A percentile compares a stretch with the other conserved stretches of the same genome.
These are phyloP conservation scores for Ampelomyces quisqualis DNA, from an alignment of 2,329 filamentous ascomycete species.

Conservation along the genomic window DNA sequence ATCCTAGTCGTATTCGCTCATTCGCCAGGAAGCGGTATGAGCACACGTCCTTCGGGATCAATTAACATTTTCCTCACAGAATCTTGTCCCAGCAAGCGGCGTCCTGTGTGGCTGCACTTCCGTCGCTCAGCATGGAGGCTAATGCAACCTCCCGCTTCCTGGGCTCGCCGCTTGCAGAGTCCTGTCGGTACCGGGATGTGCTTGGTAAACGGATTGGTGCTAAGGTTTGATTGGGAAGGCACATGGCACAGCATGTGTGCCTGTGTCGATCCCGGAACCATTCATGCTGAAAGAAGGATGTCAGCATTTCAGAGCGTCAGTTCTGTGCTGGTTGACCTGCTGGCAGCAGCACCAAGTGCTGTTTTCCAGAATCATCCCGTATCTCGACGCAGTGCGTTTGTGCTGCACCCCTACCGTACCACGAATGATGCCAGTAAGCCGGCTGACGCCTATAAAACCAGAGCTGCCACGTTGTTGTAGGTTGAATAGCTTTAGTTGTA, in stretches of 20 bases:
- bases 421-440: not conserved
- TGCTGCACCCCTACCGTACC: conserved; percentile 1
- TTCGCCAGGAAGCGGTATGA: no score
- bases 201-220: not conserved
- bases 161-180: conserved; percentile 1
- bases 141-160: conserved; percentile 7
- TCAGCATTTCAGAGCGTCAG: no score
- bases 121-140: not conserved
- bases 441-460: conserved; percentile 3
- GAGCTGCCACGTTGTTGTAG: conserved; percentile 10
- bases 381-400: conserved; percentile 1
- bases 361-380: not conserved
- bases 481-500: no score
- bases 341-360: not conserved
- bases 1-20: no score
- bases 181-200: conserved; percentile 1
- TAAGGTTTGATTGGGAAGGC: not conserved
- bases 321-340: not conserved
- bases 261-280: not conserved
- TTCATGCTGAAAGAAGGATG: no score
- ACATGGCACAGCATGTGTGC: not conserved
- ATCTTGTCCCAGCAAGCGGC: not conserved
- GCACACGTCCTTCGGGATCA: no score
- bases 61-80: not conserved
- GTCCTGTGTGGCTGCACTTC: not conserved